phyloP scores from a whole-genome alignment of 768 basidiomycete genomes.

The Serendipita sp. region DNA sequence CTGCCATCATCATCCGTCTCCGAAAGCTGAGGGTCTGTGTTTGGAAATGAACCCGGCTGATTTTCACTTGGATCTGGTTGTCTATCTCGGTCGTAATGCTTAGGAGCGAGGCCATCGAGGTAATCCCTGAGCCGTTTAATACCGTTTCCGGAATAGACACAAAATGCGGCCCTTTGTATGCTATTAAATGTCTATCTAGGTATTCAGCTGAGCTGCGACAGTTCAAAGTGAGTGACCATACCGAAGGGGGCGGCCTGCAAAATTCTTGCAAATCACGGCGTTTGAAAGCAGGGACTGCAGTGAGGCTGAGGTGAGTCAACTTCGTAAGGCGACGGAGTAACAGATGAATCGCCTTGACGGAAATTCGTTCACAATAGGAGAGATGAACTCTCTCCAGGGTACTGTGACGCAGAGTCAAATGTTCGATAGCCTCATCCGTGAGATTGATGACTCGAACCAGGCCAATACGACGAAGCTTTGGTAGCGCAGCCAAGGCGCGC shows the following conservation, averaged over 20 bases:
- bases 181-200: constrained; percentile 68
- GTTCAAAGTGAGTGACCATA: constrained; percentile 28
- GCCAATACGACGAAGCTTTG: constrained; percentile 85
- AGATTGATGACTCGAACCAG: constrained; percentile 85
- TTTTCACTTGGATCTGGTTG: not conserved
- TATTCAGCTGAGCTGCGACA: constrained; percentile 5
- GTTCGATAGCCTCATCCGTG: constrained; percentile 85
- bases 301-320: constrained; percentile 87
- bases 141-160: constrained; percentile 91
- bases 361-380: constrained; percentile 92
- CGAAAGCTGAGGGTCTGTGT: not conserved
- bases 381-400: constrained; percentile 92
- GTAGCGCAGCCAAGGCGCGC: constrained; percentile 72
- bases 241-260: constrained; percentile 75
- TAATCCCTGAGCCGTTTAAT: constrained; percentile 68
- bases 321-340: constrained; percentile 79
- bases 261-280: constrained; percentile 74
- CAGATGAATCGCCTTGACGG: constrained; percentile 80
- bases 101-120: constrained; percentile 32
- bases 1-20: not conserved
- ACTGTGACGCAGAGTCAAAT: constrained; percentile 70
- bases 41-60: not conserved
- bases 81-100: not conserved
- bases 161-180: constrained; percentile 79
- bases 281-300: constrained; percentile 90